Base-by-base conservation (phyloP, 371 early-diverging fungal species). In the Haplosporangium sp. region DNA sequence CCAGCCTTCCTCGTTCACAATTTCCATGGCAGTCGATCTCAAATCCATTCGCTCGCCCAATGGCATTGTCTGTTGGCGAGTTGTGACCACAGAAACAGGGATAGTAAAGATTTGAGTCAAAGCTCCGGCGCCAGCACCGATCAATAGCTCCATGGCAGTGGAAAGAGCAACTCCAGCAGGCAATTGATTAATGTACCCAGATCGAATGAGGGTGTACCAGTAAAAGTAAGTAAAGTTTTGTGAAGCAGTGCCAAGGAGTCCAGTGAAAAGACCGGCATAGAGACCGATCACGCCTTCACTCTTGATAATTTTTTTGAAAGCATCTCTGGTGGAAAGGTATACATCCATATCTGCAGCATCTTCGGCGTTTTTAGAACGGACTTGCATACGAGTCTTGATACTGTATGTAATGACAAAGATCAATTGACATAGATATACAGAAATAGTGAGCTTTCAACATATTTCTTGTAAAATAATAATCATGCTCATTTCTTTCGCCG, bases 181-280 rank as follows among this genome's bases (percentile, higher is more conserved):
- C 37, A 84, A 82, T 20, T 75, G 77, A 63, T 83, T 81, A 72
- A 88, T 86, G 74, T 92, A 90, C 2, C 78, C 70, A 19, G 87
- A 81, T 71, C 96, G 93, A 64, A 97, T 84, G 37, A 90, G 85
- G 45, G 93, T 91, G 86, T 97, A 97, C 74, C 94, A 96, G 88
- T 96, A 97, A 83, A 97, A 98, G 82, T 98, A 98, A 35, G 96
- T 94, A 77, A 98, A 98, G 65, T 94, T 94, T 77, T 94, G 95
- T 56, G 93, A 91, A 34, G 92, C 93, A 15, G 96, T 97, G 64
- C 96, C 97, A 55, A 95, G 84, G 63, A 98, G 85, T 39, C 96
- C 96, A 19, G 95, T 90, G 9, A 91, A 91, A 3, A 99, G 88
- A 35, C 99, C 99, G 38, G 96, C 92, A 77, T 98, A 99, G 62